Percentiles rank a stretch among this genome's conserved stretches.
Evolutionary conservation across 352 stramenopile genomes (phyloP).

Genomic region (Globisporangium polare): DNA sequence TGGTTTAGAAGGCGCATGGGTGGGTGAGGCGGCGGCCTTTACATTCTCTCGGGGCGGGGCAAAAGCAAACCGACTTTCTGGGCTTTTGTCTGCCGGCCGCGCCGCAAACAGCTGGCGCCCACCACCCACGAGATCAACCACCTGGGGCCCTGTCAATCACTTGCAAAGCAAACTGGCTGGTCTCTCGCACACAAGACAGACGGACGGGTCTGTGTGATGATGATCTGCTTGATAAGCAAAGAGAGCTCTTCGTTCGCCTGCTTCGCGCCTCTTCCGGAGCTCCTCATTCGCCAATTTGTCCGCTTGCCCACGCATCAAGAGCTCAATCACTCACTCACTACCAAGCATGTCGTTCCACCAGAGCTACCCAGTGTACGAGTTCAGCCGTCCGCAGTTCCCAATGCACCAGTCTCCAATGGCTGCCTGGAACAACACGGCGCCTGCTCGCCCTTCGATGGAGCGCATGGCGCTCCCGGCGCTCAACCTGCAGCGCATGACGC

Average conservation of each 20-base stretch:
- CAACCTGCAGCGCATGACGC: conserved; percentile 19
- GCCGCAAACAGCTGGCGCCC: background rate
- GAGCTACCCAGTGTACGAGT: conserved; percentile 9
- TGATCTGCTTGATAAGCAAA: conserved; percentile 3
- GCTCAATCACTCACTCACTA: background rate
- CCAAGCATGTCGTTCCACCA: conserved; percentile 12
- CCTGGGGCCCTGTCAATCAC: conserved; percentile 7
- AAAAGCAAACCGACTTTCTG: conserved; percentile 12
- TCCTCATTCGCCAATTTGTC: conserved; percentile 12
- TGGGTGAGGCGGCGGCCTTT: conserved; percentile 1
- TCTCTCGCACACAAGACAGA: background rate
- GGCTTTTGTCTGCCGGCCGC: background rate
- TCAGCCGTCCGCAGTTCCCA: background rate
- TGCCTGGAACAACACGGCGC: background rate
- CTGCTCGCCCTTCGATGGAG: conserved; percentile 14
- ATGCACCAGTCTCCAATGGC: background rate
- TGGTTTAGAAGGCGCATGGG: background rate
- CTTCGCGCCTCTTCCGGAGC: conserved; percentile 3
- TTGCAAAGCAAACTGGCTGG: background rate
- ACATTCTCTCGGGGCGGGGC: background rate
- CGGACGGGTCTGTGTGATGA: background rate
- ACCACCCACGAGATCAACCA: conserved; percentile 4
- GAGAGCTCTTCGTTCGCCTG: background rate
- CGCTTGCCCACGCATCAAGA: background rate
- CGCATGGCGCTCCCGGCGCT: conserved; percentile 44